A percentile compares a stretch with the other conserved stretches of the same genome.
Conservation (phyloP, 2,329 filamentous ascomycete genomes). For the Orbilia oligospora region DNA sequence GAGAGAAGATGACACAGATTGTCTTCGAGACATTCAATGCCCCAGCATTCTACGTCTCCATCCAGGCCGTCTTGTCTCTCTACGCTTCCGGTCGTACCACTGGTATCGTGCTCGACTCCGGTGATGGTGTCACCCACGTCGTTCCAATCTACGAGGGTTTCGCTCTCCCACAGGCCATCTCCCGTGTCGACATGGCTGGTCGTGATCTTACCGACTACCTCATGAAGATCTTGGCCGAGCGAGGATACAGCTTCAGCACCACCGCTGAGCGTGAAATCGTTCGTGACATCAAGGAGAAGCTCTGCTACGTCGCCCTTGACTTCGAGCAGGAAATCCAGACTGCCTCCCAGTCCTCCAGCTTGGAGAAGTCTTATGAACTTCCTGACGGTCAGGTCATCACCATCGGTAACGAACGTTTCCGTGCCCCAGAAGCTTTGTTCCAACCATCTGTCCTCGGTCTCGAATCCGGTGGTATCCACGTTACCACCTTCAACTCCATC, state of each 20-base stretch:
- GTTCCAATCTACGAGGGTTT: constrained; percentile 99
- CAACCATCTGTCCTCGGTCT: constrained; percentile 98
- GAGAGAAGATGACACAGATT: constrained; percentile 99
- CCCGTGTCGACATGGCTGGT: constrained; percentile 99
- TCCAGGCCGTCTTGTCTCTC: constrained; percentile 98
- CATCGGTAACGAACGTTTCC: constrained; percentile 99
- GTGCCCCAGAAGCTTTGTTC: constrained; percentile 99
- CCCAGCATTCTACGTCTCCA: constrained; percentile 99
- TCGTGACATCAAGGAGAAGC: constrained; percentile 99
- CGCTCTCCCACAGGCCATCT: constrained; percentile 99
- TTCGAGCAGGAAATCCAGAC: constrained; percentile 99
- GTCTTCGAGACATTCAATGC: constrained; percentile 99
- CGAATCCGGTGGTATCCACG: constrained; percentile 98
- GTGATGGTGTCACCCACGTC: constrained; percentile 99
- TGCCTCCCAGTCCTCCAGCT: constrained; percentile 95
- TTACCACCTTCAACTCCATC: constrained; percentile 99
- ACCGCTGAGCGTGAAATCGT: constrained; percentile 99
- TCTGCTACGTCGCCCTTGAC: constrained; percentile 99
- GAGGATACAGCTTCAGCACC: constrained; percentile 99
- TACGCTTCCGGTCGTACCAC: constrained; percentile 99
- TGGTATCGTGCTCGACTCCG: constrained; percentile 99
- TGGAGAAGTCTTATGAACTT: constrained; percentile 99
- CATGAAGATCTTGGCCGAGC: constrained; percentile 99
- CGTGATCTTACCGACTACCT: constrained; percentile 99
- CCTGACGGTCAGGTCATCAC: constrained; percentile 99